Evolutionary conservation across 352 stramenopile genomes (phyloP).

Genomic region (Globisporangium nagaii): DNA sequence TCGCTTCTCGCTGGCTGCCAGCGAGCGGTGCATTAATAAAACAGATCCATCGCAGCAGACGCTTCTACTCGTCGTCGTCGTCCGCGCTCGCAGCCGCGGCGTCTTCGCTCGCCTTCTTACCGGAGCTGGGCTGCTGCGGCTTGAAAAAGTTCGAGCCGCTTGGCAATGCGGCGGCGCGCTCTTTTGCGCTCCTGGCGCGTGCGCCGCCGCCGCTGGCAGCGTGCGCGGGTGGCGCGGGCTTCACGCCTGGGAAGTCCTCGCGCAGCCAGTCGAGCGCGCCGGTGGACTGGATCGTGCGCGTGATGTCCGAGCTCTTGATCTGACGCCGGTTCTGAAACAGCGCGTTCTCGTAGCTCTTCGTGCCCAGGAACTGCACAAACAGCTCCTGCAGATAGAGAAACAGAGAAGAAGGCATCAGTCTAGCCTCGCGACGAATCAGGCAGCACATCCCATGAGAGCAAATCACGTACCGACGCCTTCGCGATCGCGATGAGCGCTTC

Average conservation of each 20-base stretch:
- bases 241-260: conserved; percentile 76
- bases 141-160: conserved; percentile 55
- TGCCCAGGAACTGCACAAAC: conserved; percentile 86
- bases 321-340: conserved; percentile 81
- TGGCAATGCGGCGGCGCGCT: conserved; percentile 8
- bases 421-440: too few species aligned
- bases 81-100: not conserved
- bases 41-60: too few species aligned
- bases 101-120: not conserved
- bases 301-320: conserved; percentile 73
- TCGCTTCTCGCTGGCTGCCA: not conserved
- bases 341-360: conserved; percentile 84
- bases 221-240: conserved; percentile 9
- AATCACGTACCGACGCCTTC: conserved; percentile 78
- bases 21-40: conserved; percentile 6
- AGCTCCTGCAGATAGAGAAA: conserved; percentile 65
- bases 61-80: not conserved
- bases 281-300: conserved; percentile 71
- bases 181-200: conserved; percentile 23
- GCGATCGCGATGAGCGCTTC: conserved; percentile 90
- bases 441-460: not conserved
- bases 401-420: too few species aligned
- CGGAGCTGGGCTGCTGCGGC: not conserved
- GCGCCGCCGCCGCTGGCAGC: not conserved
- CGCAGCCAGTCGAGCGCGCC: conserved; percentile 79